Evolutionary conservation across 768 basidiomycete species (phyloP), one percentile per base, ranked within the genome.

Genomic region (Suillus brevipes): DNA sequence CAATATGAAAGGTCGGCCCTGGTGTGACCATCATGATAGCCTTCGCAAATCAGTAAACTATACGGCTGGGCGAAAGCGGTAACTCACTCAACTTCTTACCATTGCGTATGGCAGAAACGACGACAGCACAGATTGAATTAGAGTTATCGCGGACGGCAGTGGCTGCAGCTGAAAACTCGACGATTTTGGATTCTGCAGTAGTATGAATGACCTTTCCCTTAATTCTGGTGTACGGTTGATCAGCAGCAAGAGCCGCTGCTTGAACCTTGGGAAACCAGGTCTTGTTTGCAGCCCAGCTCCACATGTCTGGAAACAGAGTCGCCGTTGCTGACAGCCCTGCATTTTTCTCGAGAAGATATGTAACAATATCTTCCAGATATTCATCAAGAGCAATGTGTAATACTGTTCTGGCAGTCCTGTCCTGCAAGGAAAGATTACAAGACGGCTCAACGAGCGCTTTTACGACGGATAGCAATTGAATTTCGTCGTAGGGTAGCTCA

Each of bases 1-100:
- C 53, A 5, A n/a, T 18, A 20, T 12, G 53, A 56, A 34, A 56
- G 53, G 10, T 36, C 3, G 31, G 31, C 34, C 1, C 3, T 0
- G 20, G n/a, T 45, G 43, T 0, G 0, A 9, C 4, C 2, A n/a
- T n/a, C n/a, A n/a, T n/a, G n/a, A 20, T 8, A 16, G 28, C 2
- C 53, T 55, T 55, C 53, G 9, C 10, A 1, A 20, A 31, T 55
- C 34, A 3, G 34, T 55, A 36, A 55, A 55, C 36, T 36, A n/a
- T 34, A 34, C 12, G 18, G 53, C 31, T n/a, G 9, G 12, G 1
- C 20, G 34, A n/a, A n/a, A n/a, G 34, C 12, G 3, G 31, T 37
- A 0, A 56, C 55, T 56, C 20, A 56, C 55, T 4, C 23, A 8
- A 9, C 50, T 1, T 0, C 23, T 14, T 4, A 6, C 6, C 3